phyloP scores from a whole-genome alignment of 1,139 yeast species.

The Suhomyces guaymorum region DNA sequence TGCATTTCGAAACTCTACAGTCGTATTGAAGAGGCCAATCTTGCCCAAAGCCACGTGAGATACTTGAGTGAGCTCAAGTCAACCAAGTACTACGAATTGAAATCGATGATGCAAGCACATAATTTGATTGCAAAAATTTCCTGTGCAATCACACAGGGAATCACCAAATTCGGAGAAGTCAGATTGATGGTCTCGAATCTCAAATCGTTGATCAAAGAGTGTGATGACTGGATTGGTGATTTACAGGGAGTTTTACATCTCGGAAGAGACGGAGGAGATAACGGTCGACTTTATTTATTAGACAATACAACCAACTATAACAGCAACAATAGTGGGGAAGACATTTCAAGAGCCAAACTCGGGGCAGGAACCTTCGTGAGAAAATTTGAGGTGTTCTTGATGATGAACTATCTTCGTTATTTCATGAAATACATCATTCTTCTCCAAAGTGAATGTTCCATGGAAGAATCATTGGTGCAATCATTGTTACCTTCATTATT shows the following conservation, averaged over 20 bases:
- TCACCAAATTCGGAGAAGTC: slow-evolving; percentile 25
- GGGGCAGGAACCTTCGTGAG: slow-evolving; percentile 18
- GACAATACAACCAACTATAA: background rate
- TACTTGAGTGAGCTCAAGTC: slow-evolving; percentile 24
- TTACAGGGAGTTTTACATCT: slow-evolving; percentile 1
- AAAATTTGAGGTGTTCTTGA: slow-evolving; percentile 29
- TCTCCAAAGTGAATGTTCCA: slow-evolving; percentile 38
- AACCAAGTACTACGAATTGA: slow-evolving; percentile 20
- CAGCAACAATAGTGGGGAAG: background rate
- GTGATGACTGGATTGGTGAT: slow-evolving; percentile 27
- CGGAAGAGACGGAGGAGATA: slow-evolving; percentile 6
- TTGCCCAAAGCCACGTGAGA: slow-evolving; percentile 27
- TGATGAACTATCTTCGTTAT: slow-evolving; percentile 33
- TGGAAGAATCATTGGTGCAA: slow-evolving; percentile 22
- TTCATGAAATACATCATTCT: slow-evolving; percentile 34
- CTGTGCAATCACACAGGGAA: slow-evolving; percentile 27
- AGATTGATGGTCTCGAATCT: slow-evolving; percentile 27
- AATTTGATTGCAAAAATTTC: slow-evolving; percentile 32
- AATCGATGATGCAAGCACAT: slow-evolving; percentile 27
- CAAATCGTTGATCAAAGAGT: slow-evolving; percentile 25
- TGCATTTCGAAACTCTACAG: slow-evolving; percentile 22
- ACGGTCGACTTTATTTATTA: slow-evolving; percentile 1
- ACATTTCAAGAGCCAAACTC: slow-evolving; percentile 21
- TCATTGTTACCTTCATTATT: slow-evolving; percentile 27
- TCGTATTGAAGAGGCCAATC: slow-evolving; percentile 30